Base-by-base conservation (phyloP, 371 early-diverging fungal species). In the Mortierella sp. region DNA sequence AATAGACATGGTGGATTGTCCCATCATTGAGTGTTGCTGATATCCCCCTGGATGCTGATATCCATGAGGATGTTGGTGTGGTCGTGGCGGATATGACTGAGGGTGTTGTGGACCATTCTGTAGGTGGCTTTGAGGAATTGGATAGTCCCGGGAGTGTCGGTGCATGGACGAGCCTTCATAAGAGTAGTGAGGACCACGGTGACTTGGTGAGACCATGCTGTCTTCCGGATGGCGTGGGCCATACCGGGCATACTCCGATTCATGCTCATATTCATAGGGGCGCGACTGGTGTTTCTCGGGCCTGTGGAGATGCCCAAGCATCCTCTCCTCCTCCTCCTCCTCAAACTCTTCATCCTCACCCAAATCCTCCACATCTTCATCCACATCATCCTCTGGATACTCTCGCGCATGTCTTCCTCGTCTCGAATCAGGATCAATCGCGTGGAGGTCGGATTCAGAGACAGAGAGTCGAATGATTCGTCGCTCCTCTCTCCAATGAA, bases 391-490 rank as follows among this genome's bases (percentile, higher is more conserved):
- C 21, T 57, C 57, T 28, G 21, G 58, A 13, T 31, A 19, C 16
- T 54, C 48, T 17, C 19, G 46, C n/a, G 21, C 5, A 31, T 27
- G 53, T 4, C 43, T 43, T 24, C 41, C 52, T 9, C 45, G 57
- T 24, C 31, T 51, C 17, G 29, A 50, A 17, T 22, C 45, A 4
- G 62, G 19, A n/a, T 67, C 67, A 3, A 45, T n/a, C n/a, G 51
- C 17, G 14, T 48, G 54, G 4, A 72, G 59, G 34, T 72, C 73
- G 14, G 67, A 34, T 27, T 66, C 63, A 6, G 73, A 72, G 1
- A 67, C 43, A 2, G 73, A 72, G 3, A 40, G 37, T 10, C 69
- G 51, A 46, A 68, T 62, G 7, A 49, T 46, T 2, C 60, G 54
- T 1, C 59, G 53, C 3, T 48, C 60, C 4, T 54, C 64, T 40